Evolutionary conservation across 2,329 filamentous ascomycete genomes (phyloP), one percentile per base, ranked within the genome.

Genomic region (Aureobasidium leucospermi): DNA sequence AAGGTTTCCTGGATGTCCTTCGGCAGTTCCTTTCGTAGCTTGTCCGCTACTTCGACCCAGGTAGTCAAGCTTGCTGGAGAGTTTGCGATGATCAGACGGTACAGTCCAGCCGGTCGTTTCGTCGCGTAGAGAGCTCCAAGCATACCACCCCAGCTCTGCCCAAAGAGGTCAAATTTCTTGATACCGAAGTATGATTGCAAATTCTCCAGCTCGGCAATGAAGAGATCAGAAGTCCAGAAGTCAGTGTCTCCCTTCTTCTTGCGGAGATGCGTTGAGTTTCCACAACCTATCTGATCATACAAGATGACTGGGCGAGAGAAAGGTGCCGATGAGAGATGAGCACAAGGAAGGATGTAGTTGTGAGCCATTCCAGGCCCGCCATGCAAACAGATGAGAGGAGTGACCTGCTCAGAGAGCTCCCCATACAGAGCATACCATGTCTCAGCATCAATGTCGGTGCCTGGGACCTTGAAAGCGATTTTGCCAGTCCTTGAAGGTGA

Each of bases 121-220:
- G 71, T 70, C 0, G 78, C 78, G 68, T 74, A 79, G 32, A 73
- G 65, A 0, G 71, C 71, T 1, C 68, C 78, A 0, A 82, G 67
- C 76, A 82, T 80, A 0, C 77, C 81, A 15, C 81, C 79, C 79
- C 80, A 83, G 19, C 73, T 77, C 38, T 82, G 78, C 1, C 80
- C 80, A 0, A 77, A 70, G 0, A 82, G 58, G 61, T 79, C 72
- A 59, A 78, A 78, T 1, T 67, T 56, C 19, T 66, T 65, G 32
- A 83, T 71, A 0, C 68, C 70, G 0, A 83, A 69, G 46, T 74
- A 67, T 0, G 63, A 38, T 6, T 79, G 61, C 1, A 83, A 70
- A 60, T 81, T 81, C 32, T 79, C 72, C 0, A 83, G 72, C 64
- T 83, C 79, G 13, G 66, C 66, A 23, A 75, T 69, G 70, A 81